Base-by-base conservation (phyloP, 306 rosid species). In the Vicia villosa region DNA sequence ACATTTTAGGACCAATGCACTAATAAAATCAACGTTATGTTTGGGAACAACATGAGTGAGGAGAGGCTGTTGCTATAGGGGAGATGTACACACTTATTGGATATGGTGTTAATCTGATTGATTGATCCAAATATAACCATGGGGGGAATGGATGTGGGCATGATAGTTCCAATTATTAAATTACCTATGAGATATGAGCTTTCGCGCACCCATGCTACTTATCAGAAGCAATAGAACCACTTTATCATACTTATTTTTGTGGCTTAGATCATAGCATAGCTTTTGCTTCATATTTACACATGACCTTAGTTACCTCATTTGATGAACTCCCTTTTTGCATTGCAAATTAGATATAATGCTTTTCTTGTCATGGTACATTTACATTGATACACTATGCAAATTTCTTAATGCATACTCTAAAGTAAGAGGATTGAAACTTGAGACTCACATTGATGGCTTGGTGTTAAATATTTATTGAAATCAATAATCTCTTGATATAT, bases 371-470 rank as follows among this genome's bases (percentile, higher is more conserved):
- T 10, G 14, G 19, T 24, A 40, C 70, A 37, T 49, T 46, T 36
- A 42, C 51, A 11, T 15, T 70, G 32, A 37, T 63, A n/a, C 13
- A 20, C 46, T 16, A 58, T 61, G 59, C 14, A 9, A 38, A 46
- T 58, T 57, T 8, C 26, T 13, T 24, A 68, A 49, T 37, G 64
- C 69, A 13, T 24, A 15, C 17, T 20, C 16, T 73, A 24, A 66
- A 41, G 28, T 52, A 22, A 54, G 67, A 49, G 40, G 70, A 26
- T 2, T 24, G 37, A 36, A 68, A 21, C 13, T 43, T 38, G 56
- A 49, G 54, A 16, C 13, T 71, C n/a, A 11, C 49, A 10, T 32
- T 49, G 52, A 72, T 59, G 20, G n/a, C 49, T 72, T 72, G 52
- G 65, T 63, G 45, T 63, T 12, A 1, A 63, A 46, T 37, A 14